Base-by-base conservation (phyloP, 352 stramenopile genomes). In the Phytophthora melonis region DNA sequence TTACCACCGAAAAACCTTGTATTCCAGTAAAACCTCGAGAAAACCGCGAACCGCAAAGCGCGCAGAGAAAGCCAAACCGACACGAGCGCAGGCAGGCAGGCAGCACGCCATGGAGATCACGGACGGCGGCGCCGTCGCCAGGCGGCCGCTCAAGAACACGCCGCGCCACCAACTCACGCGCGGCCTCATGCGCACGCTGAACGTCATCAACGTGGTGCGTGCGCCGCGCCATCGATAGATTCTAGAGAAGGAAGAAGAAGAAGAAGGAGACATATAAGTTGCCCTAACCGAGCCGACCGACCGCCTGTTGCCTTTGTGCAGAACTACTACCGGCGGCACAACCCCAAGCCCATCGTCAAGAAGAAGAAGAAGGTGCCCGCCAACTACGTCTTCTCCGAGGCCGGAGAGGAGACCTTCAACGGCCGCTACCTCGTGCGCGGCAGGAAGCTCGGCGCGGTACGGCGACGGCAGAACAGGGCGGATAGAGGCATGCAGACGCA, bases 181-280 rank as follows among this genome's bases (percentile, higher is more conserved):
- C 8, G 79, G 89, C 21, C 89, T 99, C 47, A 97, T 99, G 80
- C 86, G 97, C 72, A 99, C 98, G 16, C 98, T 99, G 81, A 99
- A 98, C 77, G 71, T 89, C 55, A 99, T 99, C 80, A 99, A 99
- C 81, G 59, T 78, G 70, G 89, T 94, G 77, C 75, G 78, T 78
- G 53, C 1, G 5, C 7, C 3, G 32, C 43, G 36, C 10, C 18
- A 13, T 30, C 13, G 16, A 50, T 8, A 52, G 34, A 14, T 9
- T 32, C 27, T 32, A 41, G 34, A 41, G 1, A 41, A 14, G 34
- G 34, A 39, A 10, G 32, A 36, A 9, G 32, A 36, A 13, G 11
- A 11, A 41, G 34, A 41, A 41, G 27, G 27, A 32, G 27, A 32
- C 27, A 32, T 32, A 32, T 32, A 41, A 3, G 41, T 50, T 27